Evolutionary conservation across 2,329 filamentous ascomycete genomes (phyloP).

Genomic region (Colletotrichum chlorophyti): DNA sequence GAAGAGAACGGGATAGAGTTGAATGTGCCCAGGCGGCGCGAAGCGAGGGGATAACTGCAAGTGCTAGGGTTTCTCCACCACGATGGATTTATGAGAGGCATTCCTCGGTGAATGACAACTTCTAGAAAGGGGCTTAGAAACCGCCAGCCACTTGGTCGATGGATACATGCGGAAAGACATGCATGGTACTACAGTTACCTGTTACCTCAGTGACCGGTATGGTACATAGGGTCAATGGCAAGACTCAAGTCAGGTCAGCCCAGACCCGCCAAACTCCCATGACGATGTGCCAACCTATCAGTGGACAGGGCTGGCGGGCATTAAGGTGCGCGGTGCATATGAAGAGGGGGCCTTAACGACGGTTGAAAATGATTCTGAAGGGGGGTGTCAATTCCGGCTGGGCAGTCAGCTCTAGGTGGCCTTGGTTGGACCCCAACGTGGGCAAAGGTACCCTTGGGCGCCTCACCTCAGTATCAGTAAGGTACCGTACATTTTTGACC

Average conservation of each 20-base stretch:
- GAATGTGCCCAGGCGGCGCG: constrained; percentile 23
- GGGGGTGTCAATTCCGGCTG: constrained; percentile 18
- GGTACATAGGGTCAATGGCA: background rate
- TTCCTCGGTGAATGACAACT: constrained; percentile 23
- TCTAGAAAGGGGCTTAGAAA: constrained; percentile 29
- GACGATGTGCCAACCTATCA: constrained; percentile 25
- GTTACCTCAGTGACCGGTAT: constrained; percentile 7
- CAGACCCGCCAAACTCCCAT: constrained; percentile 19
- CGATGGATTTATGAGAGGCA: constrained; percentile 14
- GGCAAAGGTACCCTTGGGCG: constrained; percentile 11
- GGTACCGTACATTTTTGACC: no score
- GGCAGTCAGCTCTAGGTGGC: constrained; percentile 23
- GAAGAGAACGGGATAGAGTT: constrained; percentile 18
- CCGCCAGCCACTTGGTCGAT: constrained; percentile 23
- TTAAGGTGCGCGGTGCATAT: constrained; percentile 11
- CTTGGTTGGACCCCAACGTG: constrained; percentile 4
- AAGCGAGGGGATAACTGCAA: constrained; percentile 23
- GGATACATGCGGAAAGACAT: constrained; percentile 16
- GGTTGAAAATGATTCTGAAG: constrained; percentile 4
- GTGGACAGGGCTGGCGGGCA: constrained; percentile 24
- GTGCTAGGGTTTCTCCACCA: constrained; percentile 17
- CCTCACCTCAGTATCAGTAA: no score
- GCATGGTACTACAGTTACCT: constrained; percentile 19
- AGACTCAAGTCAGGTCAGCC: constrained; percentile 14
- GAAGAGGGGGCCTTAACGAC: constrained; percentile 20